Conservation (phyloP, 2,329 filamentous ascomycete species). For the Stagonosporopsis tanaceti region DNA sequence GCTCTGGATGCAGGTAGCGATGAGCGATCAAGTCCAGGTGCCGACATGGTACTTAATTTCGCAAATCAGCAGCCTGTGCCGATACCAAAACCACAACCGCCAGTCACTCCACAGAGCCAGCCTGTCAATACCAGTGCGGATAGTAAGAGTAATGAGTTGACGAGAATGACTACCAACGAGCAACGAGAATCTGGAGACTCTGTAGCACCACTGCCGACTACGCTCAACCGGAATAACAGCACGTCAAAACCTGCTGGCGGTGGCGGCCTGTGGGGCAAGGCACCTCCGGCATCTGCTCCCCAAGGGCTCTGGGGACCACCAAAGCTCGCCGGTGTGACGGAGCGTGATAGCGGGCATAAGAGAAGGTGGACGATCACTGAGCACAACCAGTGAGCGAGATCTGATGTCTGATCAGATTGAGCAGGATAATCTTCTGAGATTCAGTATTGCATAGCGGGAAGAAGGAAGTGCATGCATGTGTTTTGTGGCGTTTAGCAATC, state of each 20-base stretch:
- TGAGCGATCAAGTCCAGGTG: conserved; percentile 33
- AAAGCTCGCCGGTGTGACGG: conserved; percentile 43
- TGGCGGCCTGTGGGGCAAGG: conserved; percentile 39
- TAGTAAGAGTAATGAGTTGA: conserved; percentile 19
- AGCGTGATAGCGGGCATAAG: conserved; percentile 51
- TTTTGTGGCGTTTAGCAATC: conserved; percentile 15
- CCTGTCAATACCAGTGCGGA: conserved; percentile 15
- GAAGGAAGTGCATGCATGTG: neutral
- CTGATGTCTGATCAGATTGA: neutral
- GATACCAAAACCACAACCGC: conserved; percentile 16
- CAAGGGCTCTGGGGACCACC: conserved; percentile 56
- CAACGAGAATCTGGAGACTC: conserved; percentile 41
- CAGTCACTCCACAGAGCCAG: conserved; percentile 13
- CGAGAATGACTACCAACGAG: conserved; percentile 35
- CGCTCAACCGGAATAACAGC: conserved; percentile 28
- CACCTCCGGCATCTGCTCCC: conserved; percentile 29
- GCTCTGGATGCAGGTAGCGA: conserved; percentile 29
- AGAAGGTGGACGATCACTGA: conserved; percentile 55
- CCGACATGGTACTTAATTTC: conserved; percentile 48
- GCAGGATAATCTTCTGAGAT: neutral
- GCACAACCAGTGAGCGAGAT: conserved; percentile 31
- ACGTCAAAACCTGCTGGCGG: conserved; percentile 5
- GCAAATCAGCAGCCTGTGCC: conserved; percentile 32
- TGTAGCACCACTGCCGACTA: conserved; percentile 39
- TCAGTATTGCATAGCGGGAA: neutral